Conservation (phyloP, 257 asterid species). For the Sherardia arvensis region DNA sequence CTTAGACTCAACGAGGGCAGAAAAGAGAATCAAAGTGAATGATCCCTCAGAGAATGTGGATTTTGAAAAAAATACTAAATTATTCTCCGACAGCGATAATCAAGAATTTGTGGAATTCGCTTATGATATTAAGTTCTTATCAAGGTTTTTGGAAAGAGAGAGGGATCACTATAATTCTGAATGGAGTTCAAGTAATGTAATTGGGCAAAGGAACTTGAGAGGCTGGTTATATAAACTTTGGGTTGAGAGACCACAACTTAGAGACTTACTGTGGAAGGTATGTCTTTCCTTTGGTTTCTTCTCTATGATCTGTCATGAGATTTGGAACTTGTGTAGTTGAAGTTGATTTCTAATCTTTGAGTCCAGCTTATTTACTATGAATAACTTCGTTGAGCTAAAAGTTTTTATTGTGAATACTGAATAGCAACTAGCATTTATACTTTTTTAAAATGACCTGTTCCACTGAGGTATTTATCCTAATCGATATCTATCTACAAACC, state of each 20-base stretch:
- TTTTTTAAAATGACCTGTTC: neutral
- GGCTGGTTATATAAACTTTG: conserved; percentile 85
- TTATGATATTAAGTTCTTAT: conserved; percentile 67
- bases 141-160: conserved; percentile 68
- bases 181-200: conserved; percentile 83
- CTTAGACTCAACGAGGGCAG: conserved; percentile 49
- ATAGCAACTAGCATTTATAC: neutral
- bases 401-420: neutral
- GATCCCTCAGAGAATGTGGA: conserved; percentile 24
- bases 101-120: conserved; percentile 42
- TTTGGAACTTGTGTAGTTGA: neutral
- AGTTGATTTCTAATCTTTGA: neutral
- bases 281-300: conserved; percentile 14
- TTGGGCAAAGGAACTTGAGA: conserved; percentile 95
- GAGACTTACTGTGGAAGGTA: conserved; percentile 97
- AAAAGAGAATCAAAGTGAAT: conserved; percentile 49
- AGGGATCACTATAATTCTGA: conserved; percentile 70
- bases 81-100: conserved; percentile 17
- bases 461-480: neutral
- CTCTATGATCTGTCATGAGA: conserved; percentile 4
- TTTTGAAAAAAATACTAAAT: conserved; percentile 21
- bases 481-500: neutral
- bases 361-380: neutral
- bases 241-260: conserved; percentile 55
- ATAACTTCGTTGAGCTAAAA: neutral